Evolutionary conservation across 352 stramenopile species (phyloP), one percentile per base, ranked within the genome.

Genomic region (Phytophthora lateralis): DNA sequence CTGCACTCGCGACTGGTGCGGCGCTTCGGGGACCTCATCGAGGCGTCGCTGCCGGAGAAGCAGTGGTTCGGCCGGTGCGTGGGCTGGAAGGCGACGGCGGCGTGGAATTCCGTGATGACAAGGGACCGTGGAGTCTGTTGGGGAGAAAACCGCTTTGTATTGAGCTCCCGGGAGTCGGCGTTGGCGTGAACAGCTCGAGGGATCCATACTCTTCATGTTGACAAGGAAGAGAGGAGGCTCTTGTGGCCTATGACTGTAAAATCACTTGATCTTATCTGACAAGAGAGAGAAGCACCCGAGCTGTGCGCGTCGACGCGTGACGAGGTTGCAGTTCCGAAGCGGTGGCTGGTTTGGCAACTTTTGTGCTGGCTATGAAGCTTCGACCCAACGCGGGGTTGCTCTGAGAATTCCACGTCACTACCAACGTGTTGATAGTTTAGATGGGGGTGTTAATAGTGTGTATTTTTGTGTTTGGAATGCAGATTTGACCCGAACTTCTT

Each of bases 211-310:
- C 46, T 71, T 8, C 6, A 11, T 77, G 69, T 60, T 75, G 69
- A 73, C 47, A 66, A 73, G 50, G 64, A 85, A 77, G 55, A 63
- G 58, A 91, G 71, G 73, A 89, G 73, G 56, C 72, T 51, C 46
- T 37, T 48, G 26, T 47, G 49, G 79, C 61, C 77, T 34, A 70
- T 75, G 84, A 93, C 68, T 93, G 82, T 75, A 79, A 94, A 94
- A 92, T 72, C 77, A 78, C 81, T 94, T 94, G 85, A 94, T 92
- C 85, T 94, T 92, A 94, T 92, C 85, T 87, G 61, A 87, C 54
- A 49, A 55, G 43, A 42, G 27, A 44, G 35, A 47, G 17, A 43
- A 24, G 14, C 20, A 59, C 43, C 38, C 52, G 65, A 70, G 55
- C 43, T 51, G 18, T 21, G 11, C 21, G 8, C 7, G 49, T 49